Conservation (phyloP, 306 rosid genomes). For the Arachis hypogaea region DNA sequence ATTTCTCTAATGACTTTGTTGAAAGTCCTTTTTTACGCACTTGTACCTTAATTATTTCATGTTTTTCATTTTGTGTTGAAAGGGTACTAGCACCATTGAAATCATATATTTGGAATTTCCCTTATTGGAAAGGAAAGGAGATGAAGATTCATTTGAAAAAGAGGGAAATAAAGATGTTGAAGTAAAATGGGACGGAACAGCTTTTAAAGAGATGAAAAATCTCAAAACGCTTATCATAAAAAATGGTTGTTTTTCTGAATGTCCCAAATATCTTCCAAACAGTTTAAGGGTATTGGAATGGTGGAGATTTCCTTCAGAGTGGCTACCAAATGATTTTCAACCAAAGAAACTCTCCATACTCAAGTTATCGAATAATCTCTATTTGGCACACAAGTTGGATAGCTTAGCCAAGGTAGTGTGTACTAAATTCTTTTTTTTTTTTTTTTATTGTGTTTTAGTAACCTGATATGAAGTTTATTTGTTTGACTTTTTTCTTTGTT, state of each 20-base stretch:
- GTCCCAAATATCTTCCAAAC: constrained; percentile 9
- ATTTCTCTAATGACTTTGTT: too few species aligned
- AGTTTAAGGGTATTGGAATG: neutral
- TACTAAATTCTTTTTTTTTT: neutral
- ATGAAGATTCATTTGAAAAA: too few species aligned
- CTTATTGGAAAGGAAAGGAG: too few species aligned
- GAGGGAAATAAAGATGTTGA: too few species aligned
- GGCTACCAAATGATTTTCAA: neutral
- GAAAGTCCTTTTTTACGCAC: too few species aligned
- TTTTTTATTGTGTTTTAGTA: neutral
- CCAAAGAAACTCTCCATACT: neutral
- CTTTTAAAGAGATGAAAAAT: neutral
- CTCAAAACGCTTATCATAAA: neutral
- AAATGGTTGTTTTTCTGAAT: neutral
- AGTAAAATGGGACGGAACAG: neutral
- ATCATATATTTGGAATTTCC: too few species aligned
- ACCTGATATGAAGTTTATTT: neutral
- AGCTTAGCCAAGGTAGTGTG: neutral
- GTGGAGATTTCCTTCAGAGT: neutral
- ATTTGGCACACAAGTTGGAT: neutral
- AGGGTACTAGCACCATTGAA: too few species aligned
- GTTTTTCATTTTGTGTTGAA: too few species aligned
- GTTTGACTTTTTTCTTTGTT: neutral
- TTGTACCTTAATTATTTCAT: too few species aligned
- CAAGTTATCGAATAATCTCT: neutral